These are phyloP conservation scores for Triadica sebifera DNA, from an alignment of 345 rosid genomes.

Conservation along the genomic window DNA sequence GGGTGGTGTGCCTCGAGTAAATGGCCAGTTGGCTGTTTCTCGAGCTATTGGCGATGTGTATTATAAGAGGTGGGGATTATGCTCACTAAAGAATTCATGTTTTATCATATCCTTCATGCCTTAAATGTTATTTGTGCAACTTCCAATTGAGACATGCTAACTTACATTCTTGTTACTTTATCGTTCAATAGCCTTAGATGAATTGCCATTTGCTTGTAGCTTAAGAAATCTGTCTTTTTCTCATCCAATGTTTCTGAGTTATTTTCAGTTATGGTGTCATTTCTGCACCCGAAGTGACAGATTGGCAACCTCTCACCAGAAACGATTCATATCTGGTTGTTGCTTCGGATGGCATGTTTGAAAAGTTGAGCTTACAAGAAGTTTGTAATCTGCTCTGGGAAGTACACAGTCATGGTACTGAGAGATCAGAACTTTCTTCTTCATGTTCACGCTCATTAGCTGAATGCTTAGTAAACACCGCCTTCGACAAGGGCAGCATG, in stretches of 20 bases:
- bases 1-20: constrained; percentile 80
- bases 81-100: neutral
- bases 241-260: neutral
- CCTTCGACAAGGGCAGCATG: constrained; percentile 73
- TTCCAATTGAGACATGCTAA: too few relatives aligned
- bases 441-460: constrained; percentile 72
- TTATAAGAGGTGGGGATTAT: constrained; percentile 49
- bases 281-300: constrained; percentile 82
- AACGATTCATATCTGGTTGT: constrained; percentile 85
- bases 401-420: constrained; percentile 38
- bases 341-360: constrained; percentile 96
- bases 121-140: neutral
- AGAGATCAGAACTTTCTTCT: constrained; percentile 46
- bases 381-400: constrained; percentile 81
- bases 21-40: constrained; percentile 85
- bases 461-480: constrained; percentile 73
- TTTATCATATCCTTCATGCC: constrained; percentile 9
- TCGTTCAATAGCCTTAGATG: neutral
- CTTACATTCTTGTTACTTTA: constrained; percentile 3
- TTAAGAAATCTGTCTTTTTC: neutral
- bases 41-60: constrained; percentile 83
- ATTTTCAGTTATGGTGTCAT: constrained; percentile 74
- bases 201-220: neutral
- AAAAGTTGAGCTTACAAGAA: constrained; percentile 67
- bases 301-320: constrained; percentile 64